Evolutionary conservation across 352 stramenopile genomes (phyloP).

Genomic region (Thraustochytrium sp.): DNA sequence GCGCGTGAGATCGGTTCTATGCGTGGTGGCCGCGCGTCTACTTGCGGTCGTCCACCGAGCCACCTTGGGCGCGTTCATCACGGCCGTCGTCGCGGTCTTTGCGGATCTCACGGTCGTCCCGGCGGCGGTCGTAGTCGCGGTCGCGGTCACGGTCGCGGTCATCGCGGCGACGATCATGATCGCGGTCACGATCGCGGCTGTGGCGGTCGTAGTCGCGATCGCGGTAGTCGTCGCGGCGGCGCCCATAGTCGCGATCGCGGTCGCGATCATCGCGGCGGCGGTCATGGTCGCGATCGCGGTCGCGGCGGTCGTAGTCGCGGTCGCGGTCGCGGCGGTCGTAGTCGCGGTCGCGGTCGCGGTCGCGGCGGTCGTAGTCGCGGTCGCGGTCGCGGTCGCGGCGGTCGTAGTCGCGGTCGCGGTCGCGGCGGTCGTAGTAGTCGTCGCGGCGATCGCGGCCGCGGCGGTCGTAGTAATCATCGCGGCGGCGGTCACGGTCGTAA

Average conservation of each 20-base stretch:
- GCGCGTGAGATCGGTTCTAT: background rate
- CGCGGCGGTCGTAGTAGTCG: background rate
- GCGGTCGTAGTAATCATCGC: background rate
- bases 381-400: background rate
- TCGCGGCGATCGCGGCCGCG: background rate
- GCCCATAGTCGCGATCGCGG: background rate
- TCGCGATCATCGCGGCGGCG: background rate
- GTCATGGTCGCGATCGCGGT: background rate
- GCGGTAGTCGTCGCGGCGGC: slow-evolving; percentile 1
- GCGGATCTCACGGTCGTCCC: background rate
- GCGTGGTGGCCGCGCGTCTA: background rate
- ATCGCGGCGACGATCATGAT: background rate
- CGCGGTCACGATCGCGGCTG: background rate
- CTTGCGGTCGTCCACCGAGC: too few relatives aligned
- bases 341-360: too few relatives aligned
- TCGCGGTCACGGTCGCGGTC: background rate
- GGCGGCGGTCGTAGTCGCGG: background rate
- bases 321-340: background rate
- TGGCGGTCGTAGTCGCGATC: background rate
- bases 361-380: background rate
- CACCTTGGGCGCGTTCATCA: too few relatives aligned
- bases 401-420: too few relatives aligned
- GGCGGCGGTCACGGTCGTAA: background rate
- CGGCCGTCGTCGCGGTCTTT: background rate
- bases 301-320: background rate